A percentile compares a stretch with the other conserved stretches of the same genome.
phyloP scores from a whole-genome alignment of 805 yeast genomes.

The Lipomyces yamadae region DNA sequence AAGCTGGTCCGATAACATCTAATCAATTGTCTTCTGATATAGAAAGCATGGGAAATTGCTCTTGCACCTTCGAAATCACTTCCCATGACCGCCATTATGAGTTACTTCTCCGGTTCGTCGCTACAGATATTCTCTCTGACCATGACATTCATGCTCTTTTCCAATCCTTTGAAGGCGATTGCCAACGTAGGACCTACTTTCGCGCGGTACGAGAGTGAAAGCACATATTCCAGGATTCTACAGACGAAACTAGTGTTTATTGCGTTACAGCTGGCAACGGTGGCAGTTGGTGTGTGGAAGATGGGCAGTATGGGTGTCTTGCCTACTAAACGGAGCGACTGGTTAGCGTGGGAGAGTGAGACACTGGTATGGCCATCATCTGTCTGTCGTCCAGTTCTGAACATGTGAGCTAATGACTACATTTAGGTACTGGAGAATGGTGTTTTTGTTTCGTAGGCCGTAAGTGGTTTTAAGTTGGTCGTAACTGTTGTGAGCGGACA shows the following conservation, averaged over 20 bases:
- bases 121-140: slow-evolving; percentile 88
- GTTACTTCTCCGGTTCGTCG: slow-evolving; percentile 90
- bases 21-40: not conserved
- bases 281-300: slow-evolving; percentile 83
- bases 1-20: not conserved
- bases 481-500: not conserved
- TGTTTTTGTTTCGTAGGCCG: slow-evolving; percentile 16
- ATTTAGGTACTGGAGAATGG: slow-evolving; percentile 13
- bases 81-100: slow-evolving; percentile 91
- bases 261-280: slow-evolving; percentile 55
- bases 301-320: slow-evolving; percentile 85
- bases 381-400: not conserved
- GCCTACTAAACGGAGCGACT: slow-evolving; percentile 85
- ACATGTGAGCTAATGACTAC: not conserved
- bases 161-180: slow-evolving; percentile 77
- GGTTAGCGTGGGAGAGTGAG: slow-evolving; percentile 80
- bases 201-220: slow-evolving; percentile 43
- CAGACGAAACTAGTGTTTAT: slow-evolving; percentile 56
- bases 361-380: slow-evolving; percentile 16
- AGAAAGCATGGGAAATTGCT: slow-evolving; percentile 88
- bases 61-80: slow-evolving; percentile 77
- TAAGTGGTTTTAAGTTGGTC: not conserved
- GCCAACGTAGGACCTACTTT: slow-evolving; percentile 62
- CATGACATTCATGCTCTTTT: slow-evolving; percentile 83
- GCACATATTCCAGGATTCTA: slow-evolving; percentile 41